These are phyloP conservation scores for Boeremia lycopersici DNA, from an alignment of 2,329 filamentous ascomycete genomes.

Conservation along the genomic window DNA sequence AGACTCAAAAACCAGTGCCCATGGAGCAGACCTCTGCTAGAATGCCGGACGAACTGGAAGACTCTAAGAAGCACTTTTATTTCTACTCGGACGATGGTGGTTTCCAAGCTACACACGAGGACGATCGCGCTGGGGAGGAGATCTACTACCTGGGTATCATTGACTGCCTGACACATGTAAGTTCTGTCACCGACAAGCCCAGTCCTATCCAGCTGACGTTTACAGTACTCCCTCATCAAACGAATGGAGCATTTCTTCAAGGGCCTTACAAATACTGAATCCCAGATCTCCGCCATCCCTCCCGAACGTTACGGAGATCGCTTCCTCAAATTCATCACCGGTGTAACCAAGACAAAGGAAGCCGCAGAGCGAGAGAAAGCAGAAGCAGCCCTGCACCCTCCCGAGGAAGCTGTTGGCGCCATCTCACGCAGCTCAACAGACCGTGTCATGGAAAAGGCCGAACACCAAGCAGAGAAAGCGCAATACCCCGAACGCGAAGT, in stretches of 20 bases:
- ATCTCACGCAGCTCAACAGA: slow-evolving; percentile 54
- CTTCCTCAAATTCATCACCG: slow-evolving; percentile 89
- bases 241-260: slow-evolving; percentile 98
- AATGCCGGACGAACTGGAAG: slow-evolving; percentile 84
- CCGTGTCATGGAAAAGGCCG: slow-evolving; percentile 63
- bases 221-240: slow-evolving; percentile 89
- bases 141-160: slow-evolving; percentile 99
- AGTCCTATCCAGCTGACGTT: slow-evolving; percentile 29
- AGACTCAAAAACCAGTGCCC: slow-evolving; percentile 89
- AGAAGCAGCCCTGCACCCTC: slow-evolving; percentile 40
- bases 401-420: slow-evolving; percentile 48
- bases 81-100: slow-evolving; percentile 96
- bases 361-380: slow-evolving; percentile 68
- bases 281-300: slow-evolving; percentile 89
- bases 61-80: slow-evolving; percentile 72
- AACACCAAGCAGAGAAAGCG: slow-evolving; percentile 66
- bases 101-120: slow-evolving; percentile 89
- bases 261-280: slow-evolving; percentile 80
- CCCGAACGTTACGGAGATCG: slow-evolving; percentile 91
- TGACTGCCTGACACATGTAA: slow-evolving; percentile 94
- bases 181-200: slow-evolving; percentile 45
- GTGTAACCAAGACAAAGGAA: slow-evolving; percentile 88
- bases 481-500: slow-evolving; percentile 61
- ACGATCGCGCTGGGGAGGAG: slow-evolving; percentile 82
- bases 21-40: slow-evolving; percentile 81